Evolutionary conservation across 495 filamentous ascomycete genomes (phyloP).

Genomic region (Rusavskia elegans): DNA sequence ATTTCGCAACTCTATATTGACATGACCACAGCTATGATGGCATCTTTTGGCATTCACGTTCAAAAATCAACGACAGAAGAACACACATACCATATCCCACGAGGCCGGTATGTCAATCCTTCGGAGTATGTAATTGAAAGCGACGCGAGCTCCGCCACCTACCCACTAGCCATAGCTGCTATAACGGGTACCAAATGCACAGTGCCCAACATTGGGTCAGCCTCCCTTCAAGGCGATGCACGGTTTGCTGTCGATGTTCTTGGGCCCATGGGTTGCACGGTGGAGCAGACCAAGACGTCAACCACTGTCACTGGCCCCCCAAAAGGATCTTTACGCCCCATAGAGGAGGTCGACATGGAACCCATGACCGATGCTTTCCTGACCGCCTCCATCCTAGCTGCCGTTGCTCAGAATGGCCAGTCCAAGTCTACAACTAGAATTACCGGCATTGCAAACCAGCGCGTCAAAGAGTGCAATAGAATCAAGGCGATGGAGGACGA

Average conservation of each 20-base stretch:
- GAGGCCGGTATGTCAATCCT: constrained; percentile 72
- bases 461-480: constrained; percentile 96
- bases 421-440: constrained; percentile 62
- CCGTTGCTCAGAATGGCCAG: constrained; percentile 47
- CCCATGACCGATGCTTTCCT: constrained; percentile 99
- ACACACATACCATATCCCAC: constrained; percentile 89
- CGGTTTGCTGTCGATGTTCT: constrained; percentile 88
- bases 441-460: constrained; percentile 93
- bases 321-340: constrained; percentile 48
- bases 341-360: constrained; percentile 87
- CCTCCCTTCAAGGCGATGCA: constrained; percentile 87
- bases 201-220: constrained; percentile 87
- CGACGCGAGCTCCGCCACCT: constrained; percentile 94
- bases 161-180: constrained; percentile 86
- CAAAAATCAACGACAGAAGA: constrained; percentile 53
- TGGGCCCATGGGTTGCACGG: constrained; percentile 81
- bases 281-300: constrained; percentile 67
- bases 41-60: constrained; percentile 74
- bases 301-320: constrained; percentile 89
- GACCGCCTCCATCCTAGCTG: constrained; percentile 82
- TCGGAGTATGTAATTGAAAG: constrained; percentile 83
- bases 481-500: constrained; percentile 94
- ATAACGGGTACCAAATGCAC: constrained; percentile 91
- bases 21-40: constrained; percentile 98
- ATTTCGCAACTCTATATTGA: constrained; percentile 97